Evolutionary conservation across 371 early-diverging fungal species (phyloP).

Genomic region (Coemansia sp.): DNA sequence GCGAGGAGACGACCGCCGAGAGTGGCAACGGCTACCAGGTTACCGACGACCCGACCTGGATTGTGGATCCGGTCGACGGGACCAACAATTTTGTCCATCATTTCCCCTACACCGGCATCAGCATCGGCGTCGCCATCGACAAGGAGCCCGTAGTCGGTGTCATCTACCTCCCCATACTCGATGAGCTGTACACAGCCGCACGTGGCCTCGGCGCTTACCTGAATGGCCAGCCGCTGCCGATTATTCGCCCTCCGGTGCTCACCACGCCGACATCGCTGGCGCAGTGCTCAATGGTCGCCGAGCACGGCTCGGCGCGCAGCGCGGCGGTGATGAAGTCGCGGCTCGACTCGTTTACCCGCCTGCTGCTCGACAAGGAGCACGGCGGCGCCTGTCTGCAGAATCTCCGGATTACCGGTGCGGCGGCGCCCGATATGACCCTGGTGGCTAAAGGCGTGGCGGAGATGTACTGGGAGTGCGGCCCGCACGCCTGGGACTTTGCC

Average conservation of each 20-base stretch:
- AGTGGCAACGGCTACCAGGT: constrained; percentile 61
- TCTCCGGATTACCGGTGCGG: constrained; percentile 78
- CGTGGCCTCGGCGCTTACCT: constrained; percentile 37
- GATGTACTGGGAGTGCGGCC: constrained; percentile 90
- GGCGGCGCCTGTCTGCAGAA: constrained; percentile 66
- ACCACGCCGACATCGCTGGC: constrained; percentile 64
- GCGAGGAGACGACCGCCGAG: constrained; percentile 76
- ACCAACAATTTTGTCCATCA: constrained; percentile 83
- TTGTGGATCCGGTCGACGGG: constrained; percentile 90
- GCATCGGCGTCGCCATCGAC: constrained; percentile 76
- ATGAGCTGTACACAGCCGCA: constrained; percentile 62
- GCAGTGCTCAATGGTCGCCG: constrained; percentile 73
- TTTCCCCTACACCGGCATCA: constrained; percentile 84
- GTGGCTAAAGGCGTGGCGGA: constrained; percentile 85
- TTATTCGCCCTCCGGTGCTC: constrained; percentile 55
- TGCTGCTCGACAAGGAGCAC: constrained; percentile 28
- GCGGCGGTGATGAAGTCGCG: constrained; percentile 64
- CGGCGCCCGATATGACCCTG: constrained; percentile 74
- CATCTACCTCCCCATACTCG: constrained; percentile 83
- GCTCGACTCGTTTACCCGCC: constrained; percentile 60
- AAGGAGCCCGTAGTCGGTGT: constrained; percentile 84
- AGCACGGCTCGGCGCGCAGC: constrained; percentile 78
- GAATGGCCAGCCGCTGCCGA: constrained; percentile 58
- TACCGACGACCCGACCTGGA: constrained; percentile 83
- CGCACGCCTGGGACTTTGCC: constrained; percentile 75